phyloP scores from a whole-genome alignment of 2,329 filamentous ascomycete species.

The Cladosporium austrohemisphaericum region DNA sequence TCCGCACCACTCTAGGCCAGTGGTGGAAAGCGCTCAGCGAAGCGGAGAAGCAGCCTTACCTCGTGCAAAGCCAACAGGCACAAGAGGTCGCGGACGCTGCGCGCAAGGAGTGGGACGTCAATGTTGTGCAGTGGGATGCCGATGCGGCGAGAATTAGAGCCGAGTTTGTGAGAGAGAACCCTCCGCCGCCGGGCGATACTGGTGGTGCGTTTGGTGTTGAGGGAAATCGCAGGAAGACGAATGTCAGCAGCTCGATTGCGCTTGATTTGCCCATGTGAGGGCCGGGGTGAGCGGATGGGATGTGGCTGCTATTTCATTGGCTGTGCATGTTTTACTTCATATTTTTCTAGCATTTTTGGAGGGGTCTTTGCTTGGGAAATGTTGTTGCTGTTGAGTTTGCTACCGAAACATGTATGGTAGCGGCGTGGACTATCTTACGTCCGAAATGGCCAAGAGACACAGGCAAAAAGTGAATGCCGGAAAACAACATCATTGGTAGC shows the following conservation, averaged over 20 bases:
- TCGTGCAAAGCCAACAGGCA: constrained; percentile 67
- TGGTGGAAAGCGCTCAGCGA: constrained; percentile 81
- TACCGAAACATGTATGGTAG: too few species aligned
- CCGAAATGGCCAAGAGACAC: too few species aligned
- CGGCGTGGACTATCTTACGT: too few species aligned
- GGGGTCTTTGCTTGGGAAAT: too few species aligned
- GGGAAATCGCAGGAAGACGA: constrained; percentile 31
- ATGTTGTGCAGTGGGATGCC: constrained; percentile 68
- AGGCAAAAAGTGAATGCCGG: too few species aligned
- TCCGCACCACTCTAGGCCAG: constrained; percentile 78
- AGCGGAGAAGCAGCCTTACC: constrained; percentile 71
- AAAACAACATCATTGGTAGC: too few species aligned
- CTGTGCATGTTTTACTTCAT: background rate
- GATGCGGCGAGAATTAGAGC: constrained; percentile 52
- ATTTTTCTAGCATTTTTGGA: background rate
- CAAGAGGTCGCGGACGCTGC: constrained; percentile 62
- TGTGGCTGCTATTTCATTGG: too few species aligned
- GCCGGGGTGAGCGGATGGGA: background rate
- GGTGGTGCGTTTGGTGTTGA: constrained; percentile 12
- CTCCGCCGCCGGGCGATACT: constrained; percentile 20
- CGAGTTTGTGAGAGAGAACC: constrained; percentile 36
- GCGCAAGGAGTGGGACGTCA: constrained; percentile 57
- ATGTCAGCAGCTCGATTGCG: constrained; percentile 30
- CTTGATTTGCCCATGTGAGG: constrained; percentile 21
- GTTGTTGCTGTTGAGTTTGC: too few species aligned